Evolutionary conservation across 1,284 basidiomycete genomes (phyloP).

Genomic region (Pulveroboletus sp.): DNA sequence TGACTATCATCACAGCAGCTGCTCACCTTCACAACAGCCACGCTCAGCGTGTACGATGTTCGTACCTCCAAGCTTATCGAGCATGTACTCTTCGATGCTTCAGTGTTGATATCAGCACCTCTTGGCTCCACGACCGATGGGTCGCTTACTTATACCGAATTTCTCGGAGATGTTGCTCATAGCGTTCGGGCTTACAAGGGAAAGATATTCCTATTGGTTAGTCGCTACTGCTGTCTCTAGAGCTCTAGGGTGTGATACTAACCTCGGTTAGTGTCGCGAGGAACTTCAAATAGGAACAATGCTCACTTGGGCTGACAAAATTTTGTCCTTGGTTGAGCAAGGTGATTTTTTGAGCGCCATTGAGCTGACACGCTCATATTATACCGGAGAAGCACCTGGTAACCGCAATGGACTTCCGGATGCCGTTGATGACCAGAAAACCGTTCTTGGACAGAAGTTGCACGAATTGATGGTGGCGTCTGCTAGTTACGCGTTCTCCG

Average conservation of each 20-base stretch:
- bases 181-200: constrained; percentile 85
- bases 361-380: constrained; percentile 82
- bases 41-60: constrained; percentile 74
- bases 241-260: constrained; percentile 6
- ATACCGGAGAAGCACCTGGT: constrained; percentile 79
- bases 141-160: constrained; percentile 49
- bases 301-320: constrained; percentile 93
- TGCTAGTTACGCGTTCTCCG: constrained; percentile 87
- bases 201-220: constrained; percentile 87
- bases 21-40: constrained; percentile 54
- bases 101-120: constrained; percentile 56
- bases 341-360: constrained; percentile 93
- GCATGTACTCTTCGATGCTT: constrained; percentile 54
- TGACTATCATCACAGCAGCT: constrained; percentile 53
- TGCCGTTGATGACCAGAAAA: constrained; percentile 55
- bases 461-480: constrained; percentile 87
- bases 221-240: constrained; percentile 34
- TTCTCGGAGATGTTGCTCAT: constrained; percentile 60
- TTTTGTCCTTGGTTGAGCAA: constrained; percentile 79
- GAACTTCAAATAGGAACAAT: constrained; percentile 84
- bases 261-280: constrained; percentile 53
- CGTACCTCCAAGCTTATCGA: constrained; percentile 57
- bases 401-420: constrained; percentile 88
- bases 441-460: constrained; percentile 76
- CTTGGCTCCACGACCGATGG: constrained; percentile 50